Evolutionary conservation across 1,139 yeast genomes (phyloP), one percentile per base, ranked within the genome.

Genomic region (Taphrina betulina): DNA sequence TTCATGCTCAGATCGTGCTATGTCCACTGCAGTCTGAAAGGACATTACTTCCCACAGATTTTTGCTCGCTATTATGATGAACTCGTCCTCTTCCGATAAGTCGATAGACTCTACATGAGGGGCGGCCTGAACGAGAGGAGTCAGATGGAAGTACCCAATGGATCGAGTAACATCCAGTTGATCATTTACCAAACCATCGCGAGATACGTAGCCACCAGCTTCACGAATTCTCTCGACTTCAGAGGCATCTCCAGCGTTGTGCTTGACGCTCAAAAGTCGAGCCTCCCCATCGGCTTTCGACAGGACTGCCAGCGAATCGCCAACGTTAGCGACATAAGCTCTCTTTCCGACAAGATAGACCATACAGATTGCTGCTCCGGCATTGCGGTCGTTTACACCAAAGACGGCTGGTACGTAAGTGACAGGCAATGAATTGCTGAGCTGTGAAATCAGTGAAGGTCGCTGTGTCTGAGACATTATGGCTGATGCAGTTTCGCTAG

Each of bases 221-320:
- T 87, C 86, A 64, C 97, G 76, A 51, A 94, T 87, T 65, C 96
- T 75, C 63, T 86, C 94, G 64, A 90, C 84, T 67, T 92, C 98
- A 28, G 75, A 75, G 44, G 87, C 76, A 45, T 78, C 80, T 3
- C 95, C 84, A 3, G 97, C 96, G 60, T 84, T 89, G 67, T 92
- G 96, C 57, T 85, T 82, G 28, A 79, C 81, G 1, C 96, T 85
- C 50, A 94, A 73, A 3, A 81, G 74, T 10, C 77, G 72, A 66
- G 81, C 85, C 50, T 88, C 94, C 26, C 97, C 96, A 68, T 86
- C 87, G 42, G 81, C 79, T 61, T 84, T 78, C 3, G 95, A 83
- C 56, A 92, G 69, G 54, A 92, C 75, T 0, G 90, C 92, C 76
- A 84, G 85, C 2, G 87, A 81, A 66, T 92, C 97, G 65, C 99